Percentiles rank a stretch among this genome's conserved stretches.
Conservation (phyloP, 306 rosid genomes). For the Citrullus mucosospermus region DNA sequence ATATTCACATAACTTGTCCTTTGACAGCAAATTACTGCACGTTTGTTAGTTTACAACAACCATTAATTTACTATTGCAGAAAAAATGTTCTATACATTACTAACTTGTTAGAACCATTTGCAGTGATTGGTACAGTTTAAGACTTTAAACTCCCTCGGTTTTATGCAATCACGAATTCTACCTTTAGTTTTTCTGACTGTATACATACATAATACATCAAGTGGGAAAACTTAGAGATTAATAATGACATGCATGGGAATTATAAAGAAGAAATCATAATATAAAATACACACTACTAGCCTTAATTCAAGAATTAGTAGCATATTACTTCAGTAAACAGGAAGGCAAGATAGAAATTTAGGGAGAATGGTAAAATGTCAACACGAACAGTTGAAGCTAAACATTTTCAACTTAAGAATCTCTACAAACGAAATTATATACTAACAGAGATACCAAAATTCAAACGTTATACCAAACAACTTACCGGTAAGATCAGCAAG, state of each 20-base stretch:
- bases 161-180: background rate
- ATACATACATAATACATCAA: background rate
- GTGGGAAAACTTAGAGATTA: background rate
- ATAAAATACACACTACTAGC: background rate
- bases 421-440: background rate
- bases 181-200: background rate
- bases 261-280: background rate
- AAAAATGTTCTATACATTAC: background rate
- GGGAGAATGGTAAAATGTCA: background rate
- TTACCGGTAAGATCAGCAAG: constrained; percentile 89
- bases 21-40: background rate
- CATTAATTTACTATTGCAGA: background rate
- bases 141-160: background rate
- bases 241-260: background rate
- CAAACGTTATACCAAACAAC: background rate
- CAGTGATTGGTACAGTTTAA: background rate
- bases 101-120: background rate
- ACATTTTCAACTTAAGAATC: background rate
- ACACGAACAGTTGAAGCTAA: background rate
- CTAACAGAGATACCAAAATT: background rate
- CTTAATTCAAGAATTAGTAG: background rate
- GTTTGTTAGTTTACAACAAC: background rate
- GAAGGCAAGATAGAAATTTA: background rate
- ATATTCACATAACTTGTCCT: background rate
- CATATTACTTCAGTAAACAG: background rate